Base-by-base conservation (phyloP, 2,329 filamentous ascomycete species). In the Paraphaeosphaeria minitans region DNA sequence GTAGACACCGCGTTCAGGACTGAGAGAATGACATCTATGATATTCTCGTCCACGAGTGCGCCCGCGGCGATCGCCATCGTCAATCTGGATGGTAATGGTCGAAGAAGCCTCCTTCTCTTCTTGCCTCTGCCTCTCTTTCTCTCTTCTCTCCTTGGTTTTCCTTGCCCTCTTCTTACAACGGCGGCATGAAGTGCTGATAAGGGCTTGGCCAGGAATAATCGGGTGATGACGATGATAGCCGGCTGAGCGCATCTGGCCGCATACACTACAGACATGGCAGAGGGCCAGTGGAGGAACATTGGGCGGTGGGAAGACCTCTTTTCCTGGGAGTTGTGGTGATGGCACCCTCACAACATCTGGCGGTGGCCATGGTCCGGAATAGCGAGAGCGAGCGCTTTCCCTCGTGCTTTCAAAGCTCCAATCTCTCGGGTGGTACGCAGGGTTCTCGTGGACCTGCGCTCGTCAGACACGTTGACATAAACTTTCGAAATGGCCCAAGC, bases 201-300 rank as follows among this genome's bases (percentile, higher is more conserved):
- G 47, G 4, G 70, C 63, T 22, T 73, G 65, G 12, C 70, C 71
- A 33, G 74, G 75, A 16, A 75, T 51, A n/a, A 77, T 66, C 4
- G 75, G 75, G 56, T 77, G 65, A 5, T 68, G 62, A 35, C 72
- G 70, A 57, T 78, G 75, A 42, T 68, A 78, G 49, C 69, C 66
- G 41, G 64, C 61, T 22, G 75, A 78, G 14, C 75, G 71, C 62
- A 74, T 67, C 16, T 63, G 59, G 12, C 70, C 69, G 46, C 75
- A 78, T 19, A 70, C 58, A 29, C 67, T 72, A 58, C 75, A 78
- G 8, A 69, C 72, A 62, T 77, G 75, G 53, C 71, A 76, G 33
- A 69, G 59, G 49, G 51, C 51, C 9, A 45, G 27, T n/a, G 41
- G 50, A 43, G 70, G 56, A 12, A 71, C 66, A 24, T 69, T 67